Conservation (phyloP, 2,329 filamentous ascomycete genomes). For the Orbilia ellipsospora region DNA sequence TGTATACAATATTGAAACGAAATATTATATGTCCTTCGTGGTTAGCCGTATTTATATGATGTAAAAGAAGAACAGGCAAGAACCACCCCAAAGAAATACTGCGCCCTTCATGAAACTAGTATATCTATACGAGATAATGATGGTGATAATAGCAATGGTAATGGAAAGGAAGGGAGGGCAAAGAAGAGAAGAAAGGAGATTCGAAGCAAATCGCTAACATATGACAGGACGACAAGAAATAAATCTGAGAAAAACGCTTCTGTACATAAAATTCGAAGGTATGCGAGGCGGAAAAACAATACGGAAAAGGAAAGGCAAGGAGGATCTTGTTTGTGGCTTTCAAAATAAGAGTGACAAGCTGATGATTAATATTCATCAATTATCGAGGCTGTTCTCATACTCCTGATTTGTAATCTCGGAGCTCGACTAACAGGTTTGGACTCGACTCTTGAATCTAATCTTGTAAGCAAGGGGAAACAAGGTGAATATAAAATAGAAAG, state of each 20-base stretch:
- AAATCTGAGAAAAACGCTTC: conserved; percentile 43
- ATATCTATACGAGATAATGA: too few species aligned
- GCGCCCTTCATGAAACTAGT: too few species aligned
- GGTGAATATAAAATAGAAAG: neutral
- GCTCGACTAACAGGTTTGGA: neutral
- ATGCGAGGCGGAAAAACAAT: conserved; percentile 2
- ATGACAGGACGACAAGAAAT: conserved; percentile 23
- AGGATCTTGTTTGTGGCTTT: neutral
- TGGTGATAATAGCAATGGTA: too few species aligned
- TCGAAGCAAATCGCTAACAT: conserved; percentile 51
- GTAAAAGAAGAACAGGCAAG: too few species aligned
- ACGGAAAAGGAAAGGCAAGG: conserved; percentile 2
- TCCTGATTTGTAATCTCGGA: neutral
- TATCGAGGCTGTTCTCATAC: too few species aligned
- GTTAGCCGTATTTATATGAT: too few species aligned
- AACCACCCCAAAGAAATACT: too few species aligned
- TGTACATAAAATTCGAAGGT: conserved; percentile 39
- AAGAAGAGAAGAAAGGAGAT: neutral
- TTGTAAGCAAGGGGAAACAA: neutral
- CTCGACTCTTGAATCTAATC: neutral
- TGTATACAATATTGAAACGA: too few species aligned
- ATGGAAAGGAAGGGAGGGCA: neutral
- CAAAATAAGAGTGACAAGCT: neutral
- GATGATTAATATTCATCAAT: too few species aligned
- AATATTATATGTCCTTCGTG: too few species aligned